Evolutionary conservation across 1,284 basidiomycete species (phyloP), one percentile per base, ranked within the genome.

Genomic region (Irpex rosettiformis): DNA sequence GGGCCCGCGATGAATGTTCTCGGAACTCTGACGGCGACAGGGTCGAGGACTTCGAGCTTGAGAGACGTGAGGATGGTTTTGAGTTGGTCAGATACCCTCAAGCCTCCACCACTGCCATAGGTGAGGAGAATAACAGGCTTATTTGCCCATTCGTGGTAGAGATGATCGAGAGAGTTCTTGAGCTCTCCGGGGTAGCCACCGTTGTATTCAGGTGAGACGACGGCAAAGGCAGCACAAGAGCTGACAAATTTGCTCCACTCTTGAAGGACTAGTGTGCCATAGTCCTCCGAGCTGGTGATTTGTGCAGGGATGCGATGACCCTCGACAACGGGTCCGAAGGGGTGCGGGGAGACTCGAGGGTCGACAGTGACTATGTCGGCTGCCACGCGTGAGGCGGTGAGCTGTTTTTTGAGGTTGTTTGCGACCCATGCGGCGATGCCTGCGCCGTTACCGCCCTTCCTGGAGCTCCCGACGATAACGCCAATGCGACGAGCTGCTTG

Each of bases 131-230:
- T 3, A 24, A 64, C 67, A 0, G 70, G 69, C 61, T 72, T 72
- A 16, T 58, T 60, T n/a, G 55, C 47, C 70, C 70, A 72, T 52
- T 72, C 70, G 59, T 63, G 65, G 65, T 65, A 70, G 25, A 72
- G 63, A 52, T 72, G 70, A 55, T 72, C 70, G 58, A 72, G 55
- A 22, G 69, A 62, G 60, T 70, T 69, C 64, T 72, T 72, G 42
- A 72, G 61, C 59, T 69, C 66, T 11, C 69, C 70, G 2, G 70
- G 68, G 60, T 67, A 68, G 5, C 63, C 64, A 49, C 67, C 65
- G 62, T 70, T 72, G 62, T 70, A 70, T 61, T 70, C 67, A 1
- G 70, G 69, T 3, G 65, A 57, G 56, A 72, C 61, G 21, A 72
- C 47, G 54, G 70, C 64, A 62, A 70, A 65, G 21, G 57, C 70